phyloP scores from a whole-genome alignment of 495 filamentous ascomycete genomes.

The Aspergillus ostianus region DNA sequence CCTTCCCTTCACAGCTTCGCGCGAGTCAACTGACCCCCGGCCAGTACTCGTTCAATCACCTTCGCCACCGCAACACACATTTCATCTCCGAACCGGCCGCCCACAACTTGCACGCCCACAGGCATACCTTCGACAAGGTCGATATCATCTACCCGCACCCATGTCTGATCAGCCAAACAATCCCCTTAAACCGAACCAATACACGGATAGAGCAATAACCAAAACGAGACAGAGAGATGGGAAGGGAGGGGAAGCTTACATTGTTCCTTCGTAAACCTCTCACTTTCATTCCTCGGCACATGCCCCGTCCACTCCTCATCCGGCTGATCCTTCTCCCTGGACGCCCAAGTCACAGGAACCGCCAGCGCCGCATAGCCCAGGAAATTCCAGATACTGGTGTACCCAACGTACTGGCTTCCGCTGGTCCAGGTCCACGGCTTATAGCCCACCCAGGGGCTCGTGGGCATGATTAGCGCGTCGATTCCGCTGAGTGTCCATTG shows the following conservation, averaged over 20 bases:
- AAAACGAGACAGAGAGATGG: slow-evolving; percentile 1
- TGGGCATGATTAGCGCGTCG: slow-evolving; percentile 66
- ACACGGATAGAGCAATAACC: not conserved
- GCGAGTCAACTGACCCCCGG: not conserved
- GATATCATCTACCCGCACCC: slow-evolving; percentile 33
- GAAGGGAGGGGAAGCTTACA: slow-evolving; percentile 28
- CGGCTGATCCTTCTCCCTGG: slow-evolving; percentile 30
- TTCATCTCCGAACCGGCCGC: slow-evolving; percentile 47
- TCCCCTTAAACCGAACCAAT: not conserved
- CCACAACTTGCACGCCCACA: slow-evolving; percentile 55
- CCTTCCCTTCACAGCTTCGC: not conserved
- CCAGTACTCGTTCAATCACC: slow-evolving; percentile 31
- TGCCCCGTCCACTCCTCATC: slow-evolving; percentile 33
- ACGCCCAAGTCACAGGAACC: slow-evolving; percentile 51
- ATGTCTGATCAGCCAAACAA: not conserved
- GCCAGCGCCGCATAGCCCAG: slow-evolving; percentile 62
- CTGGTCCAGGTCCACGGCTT: slow-evolving; percentile 47
- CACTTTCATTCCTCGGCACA: slow-evolving; percentile 39
- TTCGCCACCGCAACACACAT: slow-evolving; percentile 47
- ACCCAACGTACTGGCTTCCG: slow-evolving; percentile 58
- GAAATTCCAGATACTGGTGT: slow-evolving; percentile 67
- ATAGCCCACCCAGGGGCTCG: slow-evolving; percentile 53
- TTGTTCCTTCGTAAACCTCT: slow-evolving; percentile 43
- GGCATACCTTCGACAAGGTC: slow-evolving; percentile 51
- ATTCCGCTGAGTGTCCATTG: slow-evolving; percentile 57